Conservation (phyloP, 2,329 filamentous ascomycete species). For the Metarhizium humberi region DNA sequence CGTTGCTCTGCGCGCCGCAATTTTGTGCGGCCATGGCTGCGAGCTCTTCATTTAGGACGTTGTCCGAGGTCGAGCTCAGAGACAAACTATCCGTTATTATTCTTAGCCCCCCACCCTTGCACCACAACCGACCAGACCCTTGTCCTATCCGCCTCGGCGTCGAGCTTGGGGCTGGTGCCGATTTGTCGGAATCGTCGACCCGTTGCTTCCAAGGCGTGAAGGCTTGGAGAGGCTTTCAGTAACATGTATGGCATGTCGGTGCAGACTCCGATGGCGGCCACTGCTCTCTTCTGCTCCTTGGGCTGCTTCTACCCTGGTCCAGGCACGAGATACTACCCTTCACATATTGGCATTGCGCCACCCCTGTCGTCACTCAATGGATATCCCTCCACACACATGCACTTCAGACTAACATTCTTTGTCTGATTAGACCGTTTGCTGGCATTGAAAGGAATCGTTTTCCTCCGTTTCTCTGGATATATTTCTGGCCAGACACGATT, state of each 20-base stretch:
- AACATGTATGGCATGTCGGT: neutral
- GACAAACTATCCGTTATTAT: neutral
- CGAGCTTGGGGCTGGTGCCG: constrained; percentile 2
- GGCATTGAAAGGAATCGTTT: neutral
- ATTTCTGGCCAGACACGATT: neutral
- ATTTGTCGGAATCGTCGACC: constrained; percentile 5
- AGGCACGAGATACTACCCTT: neutral
- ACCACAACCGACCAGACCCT: neutral
- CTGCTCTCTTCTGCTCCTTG: neutral
- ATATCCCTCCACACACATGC: neutral
- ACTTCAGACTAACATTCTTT: constrained; percentile 2
- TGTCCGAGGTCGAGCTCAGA: neutral
- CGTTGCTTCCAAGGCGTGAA: neutral
- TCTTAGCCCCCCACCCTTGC: constrained; percentile 1
- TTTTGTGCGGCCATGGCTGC: neutral
- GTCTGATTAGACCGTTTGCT: neutral
- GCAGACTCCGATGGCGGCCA: neutral
- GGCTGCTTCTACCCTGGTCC: neutral
- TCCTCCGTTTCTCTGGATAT: neutral
- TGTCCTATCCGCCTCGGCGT: constrained; percentile 2
- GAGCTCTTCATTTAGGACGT: neutral
- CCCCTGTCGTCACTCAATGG: constrained; percentile 2
- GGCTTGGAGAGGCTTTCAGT: neutral
- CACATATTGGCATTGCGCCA: neutral
- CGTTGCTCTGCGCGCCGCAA: neutral